These are phyloP conservation scores for Withania somnifera DNA, from an alignment of 305 asterid genomes.

Conservation along the genomic window DNA sequence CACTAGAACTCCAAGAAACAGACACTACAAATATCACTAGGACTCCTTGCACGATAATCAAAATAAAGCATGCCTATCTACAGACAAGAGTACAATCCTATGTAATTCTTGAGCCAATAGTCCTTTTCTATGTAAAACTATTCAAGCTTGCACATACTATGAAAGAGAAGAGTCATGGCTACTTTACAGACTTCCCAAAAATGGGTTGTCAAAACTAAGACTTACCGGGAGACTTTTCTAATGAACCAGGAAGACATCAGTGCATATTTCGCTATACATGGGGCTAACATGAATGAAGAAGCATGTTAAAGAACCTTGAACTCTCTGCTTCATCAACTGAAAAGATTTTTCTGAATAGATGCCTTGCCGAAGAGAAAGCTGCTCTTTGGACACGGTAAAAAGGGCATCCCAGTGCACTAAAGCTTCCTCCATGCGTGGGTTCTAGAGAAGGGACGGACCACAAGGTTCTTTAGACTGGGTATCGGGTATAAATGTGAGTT, in stretches of 20 bases:
- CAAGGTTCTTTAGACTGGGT: not conserved
- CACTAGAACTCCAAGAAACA: no score
- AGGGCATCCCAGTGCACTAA: no score
- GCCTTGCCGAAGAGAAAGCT: not conserved
- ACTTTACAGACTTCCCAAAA: not conserved
- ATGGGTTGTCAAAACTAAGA: not conserved
- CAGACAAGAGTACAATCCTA: no score
- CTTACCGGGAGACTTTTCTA: not conserved
- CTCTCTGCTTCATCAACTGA: not conserved
- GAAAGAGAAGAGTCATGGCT: not conserved
- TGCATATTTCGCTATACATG: not conserved
- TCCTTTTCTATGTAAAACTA: no score
- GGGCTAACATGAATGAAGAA: no score
- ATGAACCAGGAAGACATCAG: not conserved
- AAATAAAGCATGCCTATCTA: no score
- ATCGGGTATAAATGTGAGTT: not conserved
- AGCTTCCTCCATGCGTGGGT: no score
- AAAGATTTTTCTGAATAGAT: not conserved
- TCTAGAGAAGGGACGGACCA: no score
- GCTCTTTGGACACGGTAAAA: not conserved
- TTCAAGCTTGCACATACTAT: not conserved
- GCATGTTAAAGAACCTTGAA: no score
- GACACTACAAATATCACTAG: no score
- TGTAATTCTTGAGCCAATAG: no score
- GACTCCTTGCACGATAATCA: no score